Base-by-base conservation (phyloP, 2,329 filamentous ascomycete species). In the Monilinia aucupariae region DNA sequence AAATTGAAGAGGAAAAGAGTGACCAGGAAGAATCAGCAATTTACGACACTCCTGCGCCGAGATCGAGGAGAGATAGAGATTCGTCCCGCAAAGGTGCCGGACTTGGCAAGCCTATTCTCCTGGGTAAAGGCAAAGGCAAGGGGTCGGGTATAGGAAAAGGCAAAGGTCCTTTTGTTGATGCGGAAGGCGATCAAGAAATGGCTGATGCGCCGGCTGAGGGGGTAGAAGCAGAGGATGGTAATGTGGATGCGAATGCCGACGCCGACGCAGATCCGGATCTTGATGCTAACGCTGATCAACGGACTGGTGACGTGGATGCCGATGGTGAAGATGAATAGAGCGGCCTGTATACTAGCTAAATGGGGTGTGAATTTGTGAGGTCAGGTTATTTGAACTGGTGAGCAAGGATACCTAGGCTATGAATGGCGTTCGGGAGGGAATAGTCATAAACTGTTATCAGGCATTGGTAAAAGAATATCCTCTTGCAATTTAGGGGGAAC, bases 141-240 rank as follows among this genome's bases (percentile, higher is more conserved):
- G 65, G 65, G n/a, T 39, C 55, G 15, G 62, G 51, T 27, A 66
- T 54, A 22, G 67, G 68, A n/a, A 64, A 67, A 32, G 68, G 66
- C 17, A 68, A 69, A 45, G 59, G 61, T 25, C 49, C 55, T 27
- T n/a, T 67, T 49, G 51, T 65, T 27, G 61, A 63, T 34, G 67
- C 64, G 9, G 67, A 66, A 37, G 68, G 59, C 10, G 69, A 74
- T 52, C 69, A 72, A 32, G 66, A 68, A 58, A 72, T 83, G 67
- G 78, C 66, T 51, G 70, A 72, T 65, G 65, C 61, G 34, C 64
- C 61, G 9, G 61, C 69, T 37, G 68, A 71, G 7, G 61, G 67
- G 70, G 47, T 69, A 65, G 54, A 45, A 53, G 39, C 43, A 25
- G 37, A 25, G 7, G 51, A 30, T 37, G 32, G 43, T 34, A 50